These are phyloP conservation scores for Lunasporangiospora selenospora DNA, from an alignment of 192 early-diverging fungal species.

Conservation along the genomic window DNA sequence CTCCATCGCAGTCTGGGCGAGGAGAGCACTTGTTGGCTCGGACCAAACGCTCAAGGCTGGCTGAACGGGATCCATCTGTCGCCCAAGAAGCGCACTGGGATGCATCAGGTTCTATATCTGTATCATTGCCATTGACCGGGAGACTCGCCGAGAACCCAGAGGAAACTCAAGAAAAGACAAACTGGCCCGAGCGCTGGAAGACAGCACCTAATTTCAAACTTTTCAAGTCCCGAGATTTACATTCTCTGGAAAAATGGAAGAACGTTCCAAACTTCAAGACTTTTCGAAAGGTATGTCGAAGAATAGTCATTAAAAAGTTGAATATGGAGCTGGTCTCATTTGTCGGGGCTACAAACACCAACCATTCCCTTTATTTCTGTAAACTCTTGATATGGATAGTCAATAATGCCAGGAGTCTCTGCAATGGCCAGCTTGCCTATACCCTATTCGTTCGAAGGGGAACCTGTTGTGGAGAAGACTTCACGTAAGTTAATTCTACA, in stretches of 20 bases:
- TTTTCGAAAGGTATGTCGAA: conserved; percentile 19
- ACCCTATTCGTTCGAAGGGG: conserved; percentile 14
- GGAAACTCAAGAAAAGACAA: conserved; percentile 16
- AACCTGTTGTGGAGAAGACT: conserved; percentile 7
- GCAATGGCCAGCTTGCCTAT: not conserved
- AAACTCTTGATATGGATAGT: too few species aligned
- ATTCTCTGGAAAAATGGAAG: conserved; percentile 23
- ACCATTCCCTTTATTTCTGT: not conserved
- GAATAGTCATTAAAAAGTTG: not conserved
- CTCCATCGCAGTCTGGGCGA: conserved; percentile 26
- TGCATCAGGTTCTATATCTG: not conserved
- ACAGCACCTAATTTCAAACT: conserved; percentile 31
- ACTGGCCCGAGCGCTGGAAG: conserved; percentile 44
- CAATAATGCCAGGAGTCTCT: conserved; percentile 16
- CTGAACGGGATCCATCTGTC: not conserved
- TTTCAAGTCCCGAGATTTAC: not conserved
- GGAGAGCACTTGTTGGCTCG: conserved; percentile 6
- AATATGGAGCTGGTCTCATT: not conserved
- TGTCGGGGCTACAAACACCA: not conserved
- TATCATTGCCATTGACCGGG: not conserved
- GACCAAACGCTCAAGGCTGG: conserved; percentile 24
- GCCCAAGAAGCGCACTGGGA: not conserved
- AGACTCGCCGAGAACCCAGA: conserved; percentile 2
- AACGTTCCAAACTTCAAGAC: conserved; percentile 39
- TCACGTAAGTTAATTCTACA: too few species aligned